These are phyloP conservation scores for Exserohilum rostratum DNA, from an alignment of 2,329 filamentous ascomycete species.

Conservation along the genomic window DNA sequence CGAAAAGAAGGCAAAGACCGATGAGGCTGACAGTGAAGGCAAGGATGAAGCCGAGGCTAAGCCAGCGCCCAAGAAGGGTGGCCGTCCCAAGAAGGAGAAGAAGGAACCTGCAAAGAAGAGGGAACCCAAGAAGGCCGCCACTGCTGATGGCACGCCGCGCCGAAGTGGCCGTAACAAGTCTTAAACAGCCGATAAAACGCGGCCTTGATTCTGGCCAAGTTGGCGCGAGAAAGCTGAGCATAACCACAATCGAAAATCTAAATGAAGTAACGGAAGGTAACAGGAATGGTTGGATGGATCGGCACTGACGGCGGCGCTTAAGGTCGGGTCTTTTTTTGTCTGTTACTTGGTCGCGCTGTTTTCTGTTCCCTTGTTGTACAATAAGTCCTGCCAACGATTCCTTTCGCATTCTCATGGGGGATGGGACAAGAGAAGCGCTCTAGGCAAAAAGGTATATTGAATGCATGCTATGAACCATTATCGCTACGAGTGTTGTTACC, in stretches of 20 bases:
- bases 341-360: not conserved
- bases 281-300: conserved; percentile 3
- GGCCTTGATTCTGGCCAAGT: not conserved
- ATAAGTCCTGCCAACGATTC: not conserved
- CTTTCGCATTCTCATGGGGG: not conserved
- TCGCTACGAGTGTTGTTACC: not conserved
- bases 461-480: not conserved
- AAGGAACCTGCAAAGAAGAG: conserved; percentile 52
- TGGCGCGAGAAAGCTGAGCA: not conserved
- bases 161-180: conserved; percentile 52
- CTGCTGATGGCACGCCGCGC: conserved; percentile 55
- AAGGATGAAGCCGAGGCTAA: conserved; percentile 36
- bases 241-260: not conserved
- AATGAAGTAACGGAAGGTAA: conserved; percentile 4
- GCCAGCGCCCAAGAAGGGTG: conserved; percentile 40
- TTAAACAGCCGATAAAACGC: conserved; percentile 11
- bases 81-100: conserved; percentile 51
- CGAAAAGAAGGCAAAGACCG: conserved; percentile 36
- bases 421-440: not conserved
- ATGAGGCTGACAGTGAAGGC: conserved; percentile 34
- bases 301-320: conserved; percentile 8
- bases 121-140: conserved; percentile 57
- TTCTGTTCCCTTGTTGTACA: conserved; percentile 1
- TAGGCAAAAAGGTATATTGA: not conserved
- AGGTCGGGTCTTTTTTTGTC: conserved; percentile 2